Percentiles rank a stretch among this genome's conserved stretches.
Evolutionary conservation across 1,139 yeast species (phyloP).

Genomic region (Arxiozyma bovina): DNA sequence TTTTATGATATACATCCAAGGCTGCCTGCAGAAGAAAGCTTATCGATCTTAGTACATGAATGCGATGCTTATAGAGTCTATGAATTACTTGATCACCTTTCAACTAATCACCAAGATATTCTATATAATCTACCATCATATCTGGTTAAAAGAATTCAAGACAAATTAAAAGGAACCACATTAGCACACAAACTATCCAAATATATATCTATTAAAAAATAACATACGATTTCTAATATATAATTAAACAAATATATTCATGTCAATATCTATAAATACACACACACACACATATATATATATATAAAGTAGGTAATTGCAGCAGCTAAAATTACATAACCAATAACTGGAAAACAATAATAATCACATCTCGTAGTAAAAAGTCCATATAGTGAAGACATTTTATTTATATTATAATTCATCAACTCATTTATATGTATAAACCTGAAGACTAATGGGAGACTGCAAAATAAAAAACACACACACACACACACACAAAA

Average conservation of each 20-base stretch:
- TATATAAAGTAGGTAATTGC: too few relatives aligned
- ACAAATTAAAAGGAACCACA: neutral
- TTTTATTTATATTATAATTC: too few relatives aligned
- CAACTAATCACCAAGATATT: neutral
- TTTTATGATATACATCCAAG: slow-evolving; percentile 10
- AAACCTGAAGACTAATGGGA: neutral
- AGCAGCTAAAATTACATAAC: too few relatives aligned
- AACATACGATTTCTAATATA: neutral
- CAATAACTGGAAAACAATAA: too few relatives aligned
- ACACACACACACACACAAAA: too few relatives aligned
- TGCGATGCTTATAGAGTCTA: slow-evolving; percentile 1
- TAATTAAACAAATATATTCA: neutral
- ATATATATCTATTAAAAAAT: neutral
- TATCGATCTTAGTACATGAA: slow-evolving; percentile 9
- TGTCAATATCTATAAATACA: neutral
- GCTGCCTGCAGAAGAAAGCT: slow-evolving; percentile 11
- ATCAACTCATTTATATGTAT: neutral
- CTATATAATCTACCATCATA: neutral
- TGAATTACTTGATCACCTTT: neutral
- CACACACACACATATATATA: neutral
- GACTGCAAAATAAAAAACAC: neutral
- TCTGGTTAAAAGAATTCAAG: neutral
- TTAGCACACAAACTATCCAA: neutral
- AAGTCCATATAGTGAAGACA: too few relatives aligned
- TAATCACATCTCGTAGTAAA: too few relatives aligned